These are phyloP conservation scores for Drechslerella dactyloides DNA, from an alignment of 2,329 filamentous ascomycete species.

Conservation along the genomic window DNA sequence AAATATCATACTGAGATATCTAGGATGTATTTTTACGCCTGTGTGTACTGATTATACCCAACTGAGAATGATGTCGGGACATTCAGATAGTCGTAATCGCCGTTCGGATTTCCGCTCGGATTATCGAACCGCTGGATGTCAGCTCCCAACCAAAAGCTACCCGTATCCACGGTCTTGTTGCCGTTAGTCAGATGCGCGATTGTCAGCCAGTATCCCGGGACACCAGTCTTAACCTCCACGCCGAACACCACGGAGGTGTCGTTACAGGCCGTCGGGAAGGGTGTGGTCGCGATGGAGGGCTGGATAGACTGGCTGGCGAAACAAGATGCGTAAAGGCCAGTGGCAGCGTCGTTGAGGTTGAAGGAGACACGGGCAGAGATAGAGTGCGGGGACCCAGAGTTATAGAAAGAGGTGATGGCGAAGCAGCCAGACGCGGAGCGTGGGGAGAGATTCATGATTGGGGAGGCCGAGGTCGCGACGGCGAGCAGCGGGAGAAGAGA, in stretches of 20 bases:
- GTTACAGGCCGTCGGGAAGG: conserved; percentile 37
- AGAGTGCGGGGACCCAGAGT: conserved; percentile 36
- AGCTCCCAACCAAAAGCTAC: conserved; percentile 21
- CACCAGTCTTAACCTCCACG: conserved; percentile 16
- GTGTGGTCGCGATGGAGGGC: conserved; percentile 26
- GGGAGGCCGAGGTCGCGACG: conserved; percentile 19
- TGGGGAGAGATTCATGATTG: conserved; percentile 18
- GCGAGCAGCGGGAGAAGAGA: conserved; percentile 23
- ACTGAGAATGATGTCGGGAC: conserved; percentile 19
- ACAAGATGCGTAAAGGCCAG: conserved; percentile 21
- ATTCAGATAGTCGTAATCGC: conserved; percentile 47
- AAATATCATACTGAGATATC: too few species aligned
- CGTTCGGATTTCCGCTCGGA: conserved; percentile 38
- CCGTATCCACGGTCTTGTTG: conserved; percentile 36
- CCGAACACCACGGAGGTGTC: conserved; percentile 32
- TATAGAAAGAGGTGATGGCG: conserved; percentile 28
- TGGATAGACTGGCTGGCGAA: conserved; percentile 28
- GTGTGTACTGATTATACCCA: conserved; percentile 34
- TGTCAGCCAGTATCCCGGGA: conserved; percentile 29
- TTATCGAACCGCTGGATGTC: conserved; percentile 32
- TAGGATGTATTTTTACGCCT: conserved; percentile 4
- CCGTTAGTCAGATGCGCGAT: conserved; percentile 34
- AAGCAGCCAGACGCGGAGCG: conserved; percentile 36
- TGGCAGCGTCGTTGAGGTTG: conserved; percentile 13
- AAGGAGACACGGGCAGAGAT: conserved; percentile 33